Evolutionary conservation across 352 stramenopile species (phyloP), one percentile per base, ranked within the genome.

Genomic region (Hyaloperonospora brassicae): DNA sequence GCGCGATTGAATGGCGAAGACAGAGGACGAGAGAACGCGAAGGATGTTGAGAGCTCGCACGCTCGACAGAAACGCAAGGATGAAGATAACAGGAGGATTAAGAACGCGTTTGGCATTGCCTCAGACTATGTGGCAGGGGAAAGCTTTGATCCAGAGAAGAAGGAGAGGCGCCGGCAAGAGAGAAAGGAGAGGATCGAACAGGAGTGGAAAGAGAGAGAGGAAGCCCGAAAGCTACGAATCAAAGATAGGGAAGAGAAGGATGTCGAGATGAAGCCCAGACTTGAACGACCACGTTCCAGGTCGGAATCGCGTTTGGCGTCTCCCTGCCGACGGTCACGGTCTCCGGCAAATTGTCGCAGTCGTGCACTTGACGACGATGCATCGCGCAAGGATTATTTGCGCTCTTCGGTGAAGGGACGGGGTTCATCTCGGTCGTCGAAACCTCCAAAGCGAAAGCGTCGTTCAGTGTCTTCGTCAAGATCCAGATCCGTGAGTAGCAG

Each of bases 61-160:
- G 76, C 68, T 48, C 61, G 73, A 8, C 64, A 77, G 30, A 67
- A 70, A 23, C 69, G 76, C 40, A 91, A 92, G 52, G 69, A 87
- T 13, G 66, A 89, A 45, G 74, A 89, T 43, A 74, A 86, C 25
- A 68, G 57, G 36, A 60, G 77, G 17, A 76, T 92, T 43, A 84
- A 92, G 52, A 55, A 71, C 23, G 73, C 83, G 49, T 87, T 94
- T 44, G 71, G 78, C 8, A 88, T 88, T 45, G 67, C 76, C 11
- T 77, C 72, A 9, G 72, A 89, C 39, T 86, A 91, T 49, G 71
- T 88, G 41, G 69, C 73, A 1, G 79, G 79, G 4, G 82, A 89
- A 59, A 87, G 78, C 39, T 91, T 90, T 55, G 79, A 94, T 31
- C 59, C 76, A 4, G 79, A 89, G 47, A 78, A 75, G 62, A 74